These are phyloP conservation scores for Myriosclerotinia scirpicola DNA, from an alignment of 2,329 filamentous ascomycete species.

Conservation along the genomic window DNA sequence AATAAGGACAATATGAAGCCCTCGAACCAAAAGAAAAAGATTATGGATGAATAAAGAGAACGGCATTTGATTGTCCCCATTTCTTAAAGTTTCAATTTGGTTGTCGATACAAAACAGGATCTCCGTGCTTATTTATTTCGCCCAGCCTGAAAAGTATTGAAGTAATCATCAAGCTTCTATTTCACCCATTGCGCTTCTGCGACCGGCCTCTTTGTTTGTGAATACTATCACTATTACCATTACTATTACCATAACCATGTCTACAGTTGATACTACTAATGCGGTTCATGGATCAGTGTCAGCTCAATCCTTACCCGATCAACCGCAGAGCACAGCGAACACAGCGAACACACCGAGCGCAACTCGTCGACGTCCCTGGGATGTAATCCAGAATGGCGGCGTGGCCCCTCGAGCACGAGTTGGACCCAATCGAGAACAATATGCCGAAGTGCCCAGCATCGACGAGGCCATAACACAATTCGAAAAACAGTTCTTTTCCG, in stretches of 20 bases:
- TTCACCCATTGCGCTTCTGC: neutral
- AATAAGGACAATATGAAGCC: conserved; percentile 12
- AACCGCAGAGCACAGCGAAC: neutral
- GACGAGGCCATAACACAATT: conserved; percentile 31
- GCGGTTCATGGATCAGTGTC: conserved; percentile 10
- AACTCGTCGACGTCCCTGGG: conserved; percentile 23
- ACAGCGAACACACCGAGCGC: neutral
- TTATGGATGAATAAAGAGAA: conserved; percentile 11
- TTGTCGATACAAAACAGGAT: neutral
- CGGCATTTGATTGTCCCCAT: conserved; percentile 9
- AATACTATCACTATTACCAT: neutral
- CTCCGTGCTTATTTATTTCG: conserved; percentile 7
- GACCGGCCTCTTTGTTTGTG: neutral
- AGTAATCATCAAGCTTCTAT: neutral
- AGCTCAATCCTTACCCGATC: neutral
- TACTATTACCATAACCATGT: neutral
- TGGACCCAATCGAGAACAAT: conserved; percentile 13
- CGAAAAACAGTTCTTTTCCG: conserved; percentile 37
- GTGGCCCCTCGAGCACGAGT: conserved; percentile 19
- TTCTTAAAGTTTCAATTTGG: conserved; percentile 8
- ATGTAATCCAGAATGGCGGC: conserved; percentile 24
- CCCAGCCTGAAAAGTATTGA: conserved; percentile 6
- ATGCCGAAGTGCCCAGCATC: conserved; percentile 27
- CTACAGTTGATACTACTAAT: conserved; percentile 1
- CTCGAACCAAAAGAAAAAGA: neutral